These are phyloP conservation scores for Plasmodium falciparum DNA, from an alignment of 169 alveolate genomes.

Conservation along the genomic window DNA sequence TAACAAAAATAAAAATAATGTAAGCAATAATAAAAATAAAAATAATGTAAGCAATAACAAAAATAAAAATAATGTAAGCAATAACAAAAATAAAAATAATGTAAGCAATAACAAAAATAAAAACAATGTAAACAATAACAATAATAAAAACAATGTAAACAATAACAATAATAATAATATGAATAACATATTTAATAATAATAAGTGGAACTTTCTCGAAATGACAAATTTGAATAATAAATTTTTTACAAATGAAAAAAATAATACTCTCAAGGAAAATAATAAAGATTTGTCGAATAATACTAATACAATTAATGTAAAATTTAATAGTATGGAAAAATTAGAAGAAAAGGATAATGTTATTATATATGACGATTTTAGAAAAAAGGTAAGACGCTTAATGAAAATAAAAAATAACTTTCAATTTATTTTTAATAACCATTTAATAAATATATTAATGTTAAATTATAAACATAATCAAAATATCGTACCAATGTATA, in stretches of 20 bases:
- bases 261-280: neutral
- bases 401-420: slow-evolving; percentile 54
- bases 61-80: no score
- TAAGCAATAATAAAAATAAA: neutral
- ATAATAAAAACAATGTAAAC: no score
- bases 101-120: neutral
- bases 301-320: neutral
- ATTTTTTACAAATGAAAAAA: neutral
- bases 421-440: slow-evolving; percentile 11
- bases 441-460: slow-evolving; percentile 22
- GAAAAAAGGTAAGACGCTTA: slow-evolving; percentile 32
- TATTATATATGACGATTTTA: slow-evolving; percentile 36
- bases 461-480: slow-evolving; percentile 65
- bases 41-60: neutral
- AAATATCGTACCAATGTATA: slow-evolving; percentile 36
- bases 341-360: slow-evolving; percentile 47
- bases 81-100: neutral
- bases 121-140: neutral
- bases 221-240: neutral
- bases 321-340: slow-evolving; percentile 10
- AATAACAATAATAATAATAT: neutral
- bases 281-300: neutral
- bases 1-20: neutral
- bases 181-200: neutral
- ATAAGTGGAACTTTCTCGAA: slow-evolving; percentile 16